Base-by-base conservation (phyloP, 352 stramenopile genomes). In the Stramenopiles sp. region DNA sequence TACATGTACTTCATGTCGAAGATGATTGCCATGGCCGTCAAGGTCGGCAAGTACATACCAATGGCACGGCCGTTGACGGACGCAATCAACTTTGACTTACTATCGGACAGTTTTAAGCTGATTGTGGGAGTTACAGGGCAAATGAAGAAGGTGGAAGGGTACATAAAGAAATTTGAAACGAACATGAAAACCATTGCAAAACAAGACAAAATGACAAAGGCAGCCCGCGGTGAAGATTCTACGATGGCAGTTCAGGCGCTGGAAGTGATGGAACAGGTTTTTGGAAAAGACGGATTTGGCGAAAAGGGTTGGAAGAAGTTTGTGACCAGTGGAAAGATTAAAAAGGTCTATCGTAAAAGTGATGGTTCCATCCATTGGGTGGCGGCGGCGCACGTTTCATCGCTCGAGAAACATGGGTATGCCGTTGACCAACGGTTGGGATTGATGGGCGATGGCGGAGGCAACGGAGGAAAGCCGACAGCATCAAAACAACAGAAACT, bases 331-430 rank as follows among this genome's bases (percentile, higher is more conserved):
- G 43, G 43, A 18, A 63, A 63, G 25, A 63, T 63, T 25, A 12
- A 63, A 25, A 63, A 63, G 25, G 43, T 63, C 12, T 63, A 18
- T 25, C 12, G 25, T 12, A 63, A 63, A 63, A 63, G 43, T 63
- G 43, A 63, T 63, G 43, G 43, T 18, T 63, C 43, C 12, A 63
- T 63, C 43, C 43, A 63, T 63, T 63, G 43, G 43, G 43, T 63
- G 25, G 43, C 43, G 12, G 43, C 43, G 25, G 43, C 12, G 25
- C 43, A 63, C 25, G 43, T 63, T 63, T 12, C 12, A 18, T 18
- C 25, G 12, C 25, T 63, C 12, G 43, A 12, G 25, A 12, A 63
- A 25, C 12, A 63, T 63, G 43, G 43, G 25, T 63, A 63, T 63
- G 43, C 12, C 25, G 43, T 63, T 12, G 43, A 63, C 25, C 43